phyloP scores from a whole-genome alignment of 108 stramenopile genomes.

The Chaetoceros tenuissimus region DNA sequence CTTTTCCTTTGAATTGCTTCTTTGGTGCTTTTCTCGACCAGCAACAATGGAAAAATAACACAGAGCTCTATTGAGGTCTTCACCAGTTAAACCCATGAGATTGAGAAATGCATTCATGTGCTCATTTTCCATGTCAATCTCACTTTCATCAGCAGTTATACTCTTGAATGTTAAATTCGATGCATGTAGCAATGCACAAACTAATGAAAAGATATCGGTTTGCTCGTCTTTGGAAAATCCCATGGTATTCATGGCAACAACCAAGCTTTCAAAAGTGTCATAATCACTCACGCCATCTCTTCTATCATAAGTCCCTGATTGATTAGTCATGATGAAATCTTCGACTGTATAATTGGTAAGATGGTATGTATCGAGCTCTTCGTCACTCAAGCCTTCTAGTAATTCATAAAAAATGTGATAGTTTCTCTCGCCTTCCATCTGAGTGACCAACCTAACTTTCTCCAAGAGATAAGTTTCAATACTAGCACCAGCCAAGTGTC shows the following conservation, averaged over 20 bases:
- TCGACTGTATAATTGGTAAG: conserved; percentile 40
- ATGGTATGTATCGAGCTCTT: conserved; percentile 16
- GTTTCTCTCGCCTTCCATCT: conserved; percentile 42
- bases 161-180: conserved; percentile 71
- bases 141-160: conserved; percentile 29
- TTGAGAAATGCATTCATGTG: conserved; percentile 55
- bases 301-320: conserved; percentile 58
- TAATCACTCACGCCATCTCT: conserved; percentile 79
- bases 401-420: conserved; percentile 82
- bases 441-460: conserved; percentile 65
- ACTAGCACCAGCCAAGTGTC: conserved; percentile 44
- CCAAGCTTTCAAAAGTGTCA: conserved; percentile 57
- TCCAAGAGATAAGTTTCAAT: conserved; percentile 81
- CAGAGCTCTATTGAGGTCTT: conserved; percentile 62
- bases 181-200: conserved; percentile 75
- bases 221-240: conserved; percentile 54
- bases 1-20: conserved; percentile 51
- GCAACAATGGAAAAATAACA: conserved; percentile 71
- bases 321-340: conserved; percentile 66
- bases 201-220: conserved; percentile 45
- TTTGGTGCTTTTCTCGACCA: conserved; percentile 52
- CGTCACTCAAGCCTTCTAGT: conserved; percentile 9
- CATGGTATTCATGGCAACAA: conserved; percentile 37
- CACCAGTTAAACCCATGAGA: conserved; percentile 60
- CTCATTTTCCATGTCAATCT: conserved; percentile 43